phyloP scores from a whole-genome alignment of 2,329 filamentous ascomycete species.

The Coniella vitis region DNA sequence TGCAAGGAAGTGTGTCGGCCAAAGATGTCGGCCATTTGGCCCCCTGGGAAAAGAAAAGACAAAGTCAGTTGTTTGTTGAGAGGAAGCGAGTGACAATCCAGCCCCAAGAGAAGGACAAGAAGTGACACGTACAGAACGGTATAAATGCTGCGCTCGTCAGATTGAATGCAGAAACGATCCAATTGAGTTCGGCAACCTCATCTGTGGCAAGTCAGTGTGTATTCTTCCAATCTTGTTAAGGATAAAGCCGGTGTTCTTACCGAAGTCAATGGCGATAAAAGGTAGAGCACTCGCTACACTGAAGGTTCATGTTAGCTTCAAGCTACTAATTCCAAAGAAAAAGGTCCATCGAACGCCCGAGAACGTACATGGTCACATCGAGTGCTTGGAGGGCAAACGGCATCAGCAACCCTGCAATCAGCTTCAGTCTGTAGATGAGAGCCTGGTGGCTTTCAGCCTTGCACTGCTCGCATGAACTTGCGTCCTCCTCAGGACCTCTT shows the following conservation, averaged over 20 bases:
- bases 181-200: conserved; percentile 53
- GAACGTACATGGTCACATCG: conserved; percentile 29
- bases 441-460: conserved; percentile 6
- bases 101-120: too few species aligned
- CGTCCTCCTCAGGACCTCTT: neutral
- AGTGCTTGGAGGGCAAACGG: conserved; percentile 53
- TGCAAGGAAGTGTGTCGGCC: conserved; percentile 55
- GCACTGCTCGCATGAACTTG: conserved; percentile 1
- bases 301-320: neutral
- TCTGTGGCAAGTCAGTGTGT: conserved; percentile 24
- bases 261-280: conserved; percentile 58
- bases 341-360: too few species aligned
- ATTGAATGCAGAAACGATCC: conserved; percentile 66
- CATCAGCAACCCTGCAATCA: conserved; percentile 40
- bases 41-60: conserved; percentile 27
- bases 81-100: too few species aligned
- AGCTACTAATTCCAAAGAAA: neutral
- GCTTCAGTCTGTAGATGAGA: conserved; percentile 8
- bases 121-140: conserved; percentile 41
- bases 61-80: too few species aligned
- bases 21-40: conserved; percentile 58
- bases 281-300: conserved; percentile 50
- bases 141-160: conserved; percentile 61
- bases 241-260: conserved; percentile 25
- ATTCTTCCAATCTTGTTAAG: neutral